These are phyloP conservation scores for Amanita subjunquillea DNA, from an alignment of 768 basidiomycete species.

Conservation along the genomic window DNA sequence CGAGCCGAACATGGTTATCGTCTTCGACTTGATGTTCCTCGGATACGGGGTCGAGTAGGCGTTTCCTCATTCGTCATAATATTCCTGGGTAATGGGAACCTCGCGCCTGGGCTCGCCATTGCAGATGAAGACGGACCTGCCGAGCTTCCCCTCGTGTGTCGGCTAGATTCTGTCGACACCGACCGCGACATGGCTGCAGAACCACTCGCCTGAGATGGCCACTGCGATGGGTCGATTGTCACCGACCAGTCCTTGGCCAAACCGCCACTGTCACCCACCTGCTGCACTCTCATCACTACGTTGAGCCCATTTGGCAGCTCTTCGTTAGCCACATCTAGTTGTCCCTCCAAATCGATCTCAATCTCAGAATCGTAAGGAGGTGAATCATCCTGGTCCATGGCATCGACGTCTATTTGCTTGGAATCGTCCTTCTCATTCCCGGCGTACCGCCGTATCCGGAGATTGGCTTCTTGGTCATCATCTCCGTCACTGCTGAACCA, in stretches of 20 bases:
- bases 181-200: constrained; percentile 5
- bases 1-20: constrained; percentile 22
- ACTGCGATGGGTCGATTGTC: constrained; percentile 19
- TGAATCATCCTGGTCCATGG: constrained; percentile 61
- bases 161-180: constrained; percentile 6
- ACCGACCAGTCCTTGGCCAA: constrained; percentile 15
- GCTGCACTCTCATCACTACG: constrained; percentile 10
- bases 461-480: constrained; percentile 26
- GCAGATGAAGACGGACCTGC: not conserved
- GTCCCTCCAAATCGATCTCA: constrained; percentile 17
- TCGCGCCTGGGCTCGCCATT: constrained; percentile 16
- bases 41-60: constrained; percentile 50
- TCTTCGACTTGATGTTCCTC: constrained; percentile 31
- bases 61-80: constrained; percentile 34
- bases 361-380: constrained; percentile 31
- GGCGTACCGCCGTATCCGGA: constrained; percentile 14
- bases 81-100: constrained; percentile 16
- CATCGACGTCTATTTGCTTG: constrained; percentile 51
- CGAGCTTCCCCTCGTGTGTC: constrained; percentile 1
- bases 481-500: constrained; percentile 47
- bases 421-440: constrained; percentile 36
- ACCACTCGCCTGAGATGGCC: constrained; percentile 14
- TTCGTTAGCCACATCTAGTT: constrained; percentile 9
- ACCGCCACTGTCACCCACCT: constrained; percentile 15
- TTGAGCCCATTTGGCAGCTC: constrained; percentile 7